Evolutionary conservation across 352 stramenopile species (phyloP), one percentile per base, ranked within the genome.

Genomic region (Globisporangium polare): DNA sequence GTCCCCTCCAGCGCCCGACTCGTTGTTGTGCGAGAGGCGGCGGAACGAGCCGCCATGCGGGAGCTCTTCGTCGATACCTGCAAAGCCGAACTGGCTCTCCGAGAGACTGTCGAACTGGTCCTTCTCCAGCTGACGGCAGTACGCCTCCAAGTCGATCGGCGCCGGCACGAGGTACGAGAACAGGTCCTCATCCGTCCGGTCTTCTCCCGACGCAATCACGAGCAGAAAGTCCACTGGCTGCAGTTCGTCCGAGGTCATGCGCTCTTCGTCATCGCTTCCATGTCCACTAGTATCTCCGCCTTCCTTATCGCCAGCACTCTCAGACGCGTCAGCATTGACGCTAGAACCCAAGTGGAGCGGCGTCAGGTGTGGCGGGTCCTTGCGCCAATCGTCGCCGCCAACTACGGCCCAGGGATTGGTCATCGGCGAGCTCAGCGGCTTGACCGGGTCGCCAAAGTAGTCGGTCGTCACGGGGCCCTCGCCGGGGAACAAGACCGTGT

Each of bases 161-260:
- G 86, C 83, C 0, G 86, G 86, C 5, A 92, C 83, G 4, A 95
- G 61, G 43, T 89, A 78, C 0, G 79, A 66, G 59, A 95, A 95
- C 52, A 95, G 49, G 62, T 95, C 86, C 73, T 95, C 86, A 57
- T 95, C 86, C 2, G 80, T 92, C 13, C 84, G 79, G 29, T 92
- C 83, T 51, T 95, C 84, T 7, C 86, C 86, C 1, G 86, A 93
- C 0, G 86, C 83, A 41, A 93, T 92, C n/a, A 95, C 80, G 4
- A 95, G 61, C 22, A 95, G 70, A 62, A 92, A 95, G 58, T 95
- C 86, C 17, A 95, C 83, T 18, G 71, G 60, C 2, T 71, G 60
- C 33, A 57, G 27, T 37, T 47, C 33, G 29, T 66, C 33, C 20
- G 39, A 22, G 13, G 42, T 18, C 2, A 22, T 29, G 6, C 53